phyloP scores from a whole-genome alignment of 2,329 filamentous ascomycete genomes.

The Emmonsia crescens region DNA sequence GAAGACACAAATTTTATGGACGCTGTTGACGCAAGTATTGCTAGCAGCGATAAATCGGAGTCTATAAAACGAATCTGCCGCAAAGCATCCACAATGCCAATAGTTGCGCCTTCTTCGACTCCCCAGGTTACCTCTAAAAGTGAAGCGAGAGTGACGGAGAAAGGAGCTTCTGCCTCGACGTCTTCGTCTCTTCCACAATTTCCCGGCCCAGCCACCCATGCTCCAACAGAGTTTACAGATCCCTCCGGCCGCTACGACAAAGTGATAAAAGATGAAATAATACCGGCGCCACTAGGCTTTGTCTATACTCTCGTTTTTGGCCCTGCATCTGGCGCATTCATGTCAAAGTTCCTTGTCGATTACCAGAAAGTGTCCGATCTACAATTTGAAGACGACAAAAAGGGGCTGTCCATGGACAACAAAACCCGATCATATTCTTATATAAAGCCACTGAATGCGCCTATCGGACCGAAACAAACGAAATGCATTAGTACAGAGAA shows the following conservation, averaged over 20 bases:
- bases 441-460: conserved; percentile 75
- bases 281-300: conserved; percentile 81
- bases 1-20: conserved; percentile 43
- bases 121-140: conserved; percentile 20
- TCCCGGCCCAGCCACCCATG: conserved; percentile 72
- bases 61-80: conserved; percentile 48
- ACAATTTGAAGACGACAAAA: conserved; percentile 70
- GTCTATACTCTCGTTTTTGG: conserved; percentile 86
- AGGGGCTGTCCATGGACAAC: conserved; percentile 63
- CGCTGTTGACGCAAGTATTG: conserved; percentile 42
- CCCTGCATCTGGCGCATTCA: conserved; percentile 63
- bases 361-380: conserved; percentile 88
- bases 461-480: conserved; percentile 86
- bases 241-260: conserved; percentile 70
- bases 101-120: conserved; percentile 27
- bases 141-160: conserved; percentile 40
- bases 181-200: conserved; percentile 47
- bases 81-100: conserved; percentile 54
- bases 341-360: conserved; percentile 72
- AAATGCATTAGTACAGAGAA: conserved; percentile 84
- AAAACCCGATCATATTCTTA: conserved; percentile 69
- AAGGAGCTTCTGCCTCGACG: conserved; percentile 26
- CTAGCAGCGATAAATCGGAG: conserved; percentile 41
- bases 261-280: conserved; percentile 70
- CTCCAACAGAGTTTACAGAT: conserved; percentile 78